Evolutionary conservation across 2,329 filamentous ascomycete genomes (phyloP).

Genomic region (Venturia carpophila): DNA sequence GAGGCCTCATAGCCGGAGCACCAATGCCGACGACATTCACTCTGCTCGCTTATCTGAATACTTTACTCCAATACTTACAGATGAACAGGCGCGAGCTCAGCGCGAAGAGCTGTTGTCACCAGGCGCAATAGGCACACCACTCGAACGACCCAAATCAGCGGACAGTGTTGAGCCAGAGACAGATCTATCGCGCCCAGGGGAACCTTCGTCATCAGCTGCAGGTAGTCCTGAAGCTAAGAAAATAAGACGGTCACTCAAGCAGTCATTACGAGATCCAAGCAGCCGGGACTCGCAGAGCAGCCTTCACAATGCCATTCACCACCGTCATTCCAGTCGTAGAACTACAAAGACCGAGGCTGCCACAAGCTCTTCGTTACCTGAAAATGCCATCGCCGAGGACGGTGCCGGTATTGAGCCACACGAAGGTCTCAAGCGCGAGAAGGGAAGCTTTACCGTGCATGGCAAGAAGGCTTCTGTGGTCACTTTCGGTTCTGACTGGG

Average conservation of each 20-base stretch:
- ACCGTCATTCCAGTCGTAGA: constrained; percentile 62
- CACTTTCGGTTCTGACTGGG: constrained; percentile 89
- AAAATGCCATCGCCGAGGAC: constrained; percentile 42
- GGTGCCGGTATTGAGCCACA: constrained; percentile 22
- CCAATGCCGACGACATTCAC: constrained; percentile 25
- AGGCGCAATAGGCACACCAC: not conserved
- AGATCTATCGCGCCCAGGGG: not conserved
- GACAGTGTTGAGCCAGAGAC: not conserved
- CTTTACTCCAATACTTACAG: constrained; percentile 18
- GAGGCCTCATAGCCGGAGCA: constrained; percentile 22
- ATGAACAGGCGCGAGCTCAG: constrained; percentile 13
- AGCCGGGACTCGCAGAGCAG: constrained; percentile 45
- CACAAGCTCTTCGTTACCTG: constrained; percentile 48
- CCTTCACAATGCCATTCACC: constrained; percentile 29
- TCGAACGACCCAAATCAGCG: constrained; percentile 12
- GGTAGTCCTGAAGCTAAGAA: constrained; percentile 51
- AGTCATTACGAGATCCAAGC: constrained; percentile 57
- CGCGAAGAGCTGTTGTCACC: constrained; percentile 4
- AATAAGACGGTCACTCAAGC: constrained; percentile 78
- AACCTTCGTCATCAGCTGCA: constrained; percentile 21
- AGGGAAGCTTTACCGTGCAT: constrained; percentile 90
- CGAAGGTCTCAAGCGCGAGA: constrained; percentile 61
- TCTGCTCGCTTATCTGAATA: constrained; percentile 17
- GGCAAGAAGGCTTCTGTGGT: constrained; percentile 97
- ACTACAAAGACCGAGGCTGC: constrained; percentile 58